Evolutionary conservation across 208 protist genomes (phyloP).

Genomic region (Crithidia expoeki): DNA sequence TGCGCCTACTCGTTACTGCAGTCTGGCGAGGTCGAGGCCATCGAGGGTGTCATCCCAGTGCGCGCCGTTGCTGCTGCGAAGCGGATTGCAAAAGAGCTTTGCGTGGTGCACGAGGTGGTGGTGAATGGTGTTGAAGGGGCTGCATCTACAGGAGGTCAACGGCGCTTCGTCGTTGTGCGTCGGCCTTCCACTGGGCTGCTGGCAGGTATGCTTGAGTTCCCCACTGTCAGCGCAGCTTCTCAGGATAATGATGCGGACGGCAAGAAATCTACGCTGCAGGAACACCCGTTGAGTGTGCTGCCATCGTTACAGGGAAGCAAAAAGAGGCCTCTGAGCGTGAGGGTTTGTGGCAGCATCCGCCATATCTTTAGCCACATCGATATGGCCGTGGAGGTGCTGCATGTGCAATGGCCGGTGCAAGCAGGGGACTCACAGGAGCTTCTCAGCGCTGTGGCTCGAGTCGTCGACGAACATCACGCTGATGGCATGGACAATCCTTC

Average conservation of each 20-base stretch:
- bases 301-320: neutral
- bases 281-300: slow-evolving; percentile 15
- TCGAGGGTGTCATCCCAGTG: slow-evolving; percentile 83
- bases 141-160: neutral
- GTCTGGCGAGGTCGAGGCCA: slow-evolving; percentile 54
- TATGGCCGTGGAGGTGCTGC: slow-evolving; percentile 73
- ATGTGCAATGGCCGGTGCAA: slow-evolving; percentile 45
- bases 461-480: slow-evolving; percentile 13
- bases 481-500: neutral
- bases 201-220: slow-evolving; percentile 88
- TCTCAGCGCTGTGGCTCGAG: slow-evolving; percentile 9
- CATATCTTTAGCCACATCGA: slow-evolving; percentile 90
- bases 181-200: slow-evolving; percentile 64
- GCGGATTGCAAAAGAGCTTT: slow-evolving; percentile 61
- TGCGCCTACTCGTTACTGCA: slow-evolving; percentile 40
- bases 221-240: slow-evolving; percentile 33
- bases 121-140: neutral
- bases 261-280: neutral
- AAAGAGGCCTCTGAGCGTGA: neutral
- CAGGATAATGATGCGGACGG: neutral
- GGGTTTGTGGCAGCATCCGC: slow-evolving; percentile 40
- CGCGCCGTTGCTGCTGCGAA: slow-evolving; percentile 45
- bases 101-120: slow-evolving; percentile 71
- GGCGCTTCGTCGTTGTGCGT: slow-evolving; percentile 69
- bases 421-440: slow-evolving; percentile 12